Conservation (phyloP, 192 early-diverging fungal species). For the Phlyctochytrium planicorne region DNA sequence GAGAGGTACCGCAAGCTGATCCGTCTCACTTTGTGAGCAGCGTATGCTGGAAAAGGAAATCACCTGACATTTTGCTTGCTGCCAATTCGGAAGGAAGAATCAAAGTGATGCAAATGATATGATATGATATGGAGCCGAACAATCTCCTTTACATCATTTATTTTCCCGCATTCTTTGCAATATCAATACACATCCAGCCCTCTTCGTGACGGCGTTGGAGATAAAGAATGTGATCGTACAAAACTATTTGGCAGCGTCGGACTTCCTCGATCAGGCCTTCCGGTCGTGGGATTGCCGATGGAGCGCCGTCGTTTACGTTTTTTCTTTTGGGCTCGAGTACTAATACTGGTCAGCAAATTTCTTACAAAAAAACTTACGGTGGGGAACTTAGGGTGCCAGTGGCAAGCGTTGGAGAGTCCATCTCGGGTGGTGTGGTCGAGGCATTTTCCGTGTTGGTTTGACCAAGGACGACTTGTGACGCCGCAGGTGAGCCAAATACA, state of each 20-base stretch:
- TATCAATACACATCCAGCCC: not conserved
- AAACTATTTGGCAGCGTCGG: no score
- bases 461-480: no score
- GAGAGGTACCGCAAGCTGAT: conserved; percentile 55
- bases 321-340: conserved; percentile 17
- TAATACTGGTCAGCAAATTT: no score
- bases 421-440: no score
- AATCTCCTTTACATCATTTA: not conserved
- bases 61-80: conserved; percentile 71
- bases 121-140: not conserved
- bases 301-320: conserved; percentile 20
- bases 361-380: no score
- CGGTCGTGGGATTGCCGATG: conserved; percentile 3
- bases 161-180: not conserved
- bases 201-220: not conserved
- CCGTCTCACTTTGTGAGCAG: conserved; percentile 82
- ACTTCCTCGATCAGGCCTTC: no score
- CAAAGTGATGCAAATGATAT: conserved; percentile 71
- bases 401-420: no score
- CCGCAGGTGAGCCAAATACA: no score
- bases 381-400: no score
- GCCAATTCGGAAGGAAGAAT: conserved; percentile 91
- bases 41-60: conserved; percentile 83
- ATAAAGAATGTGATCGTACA: not conserved
- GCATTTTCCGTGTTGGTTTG: no score